These are phyloP conservation scores for Colletotrichum eleusines DNA, from an alignment of 2,329 filamentous ascomycete species.

Conservation along the genomic window DNA sequence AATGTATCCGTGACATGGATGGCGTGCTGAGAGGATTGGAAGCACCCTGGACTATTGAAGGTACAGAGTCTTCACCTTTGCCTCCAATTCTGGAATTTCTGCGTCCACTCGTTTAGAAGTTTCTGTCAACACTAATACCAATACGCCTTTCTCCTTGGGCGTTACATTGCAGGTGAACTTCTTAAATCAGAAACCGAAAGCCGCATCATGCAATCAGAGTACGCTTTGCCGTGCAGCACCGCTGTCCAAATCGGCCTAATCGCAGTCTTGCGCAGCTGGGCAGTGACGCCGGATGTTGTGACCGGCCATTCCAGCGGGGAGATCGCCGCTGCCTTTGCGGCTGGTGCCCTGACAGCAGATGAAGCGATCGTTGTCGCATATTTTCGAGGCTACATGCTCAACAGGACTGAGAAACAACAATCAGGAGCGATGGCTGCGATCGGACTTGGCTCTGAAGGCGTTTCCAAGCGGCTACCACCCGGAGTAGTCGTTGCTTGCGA, in stretches of 20 bases:
- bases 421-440: slow-evolving; percentile 55
- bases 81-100: too few relatives aligned
- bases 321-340: slow-evolving; percentile 58
- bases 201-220: background rate
- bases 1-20: slow-evolving; percentile 38
- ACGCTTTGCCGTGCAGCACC: background rate
- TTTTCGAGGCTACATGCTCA: slow-evolving; percentile 48
- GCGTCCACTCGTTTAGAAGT: too few relatives aligned
- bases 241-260: background rate
- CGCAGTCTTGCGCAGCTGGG: background rate
- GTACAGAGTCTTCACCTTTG: too few relatives aligned
- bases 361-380: slow-evolving; percentile 53
- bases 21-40: slow-evolving; percentile 50
- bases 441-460: slow-evolving; percentile 49
- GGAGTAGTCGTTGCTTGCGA: slow-evolving; percentile 46
- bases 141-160: too few relatives aligned
- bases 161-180: background rate
- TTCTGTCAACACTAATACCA: too few relatives aligned
- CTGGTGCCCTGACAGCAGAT: slow-evolving; percentile 50
- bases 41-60: too few relatives aligned
- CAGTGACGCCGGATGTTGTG: background rate
- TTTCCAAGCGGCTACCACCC: slow-evolving; percentile 45
- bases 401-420: too few relatives aligned
- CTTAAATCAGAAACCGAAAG: background rate
- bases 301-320: slow-evolving; percentile 47